Base-by-base conservation (phyloP, 2,329 filamentous ascomycete genomes). In the Cryphonectria nitschkei region DNA sequence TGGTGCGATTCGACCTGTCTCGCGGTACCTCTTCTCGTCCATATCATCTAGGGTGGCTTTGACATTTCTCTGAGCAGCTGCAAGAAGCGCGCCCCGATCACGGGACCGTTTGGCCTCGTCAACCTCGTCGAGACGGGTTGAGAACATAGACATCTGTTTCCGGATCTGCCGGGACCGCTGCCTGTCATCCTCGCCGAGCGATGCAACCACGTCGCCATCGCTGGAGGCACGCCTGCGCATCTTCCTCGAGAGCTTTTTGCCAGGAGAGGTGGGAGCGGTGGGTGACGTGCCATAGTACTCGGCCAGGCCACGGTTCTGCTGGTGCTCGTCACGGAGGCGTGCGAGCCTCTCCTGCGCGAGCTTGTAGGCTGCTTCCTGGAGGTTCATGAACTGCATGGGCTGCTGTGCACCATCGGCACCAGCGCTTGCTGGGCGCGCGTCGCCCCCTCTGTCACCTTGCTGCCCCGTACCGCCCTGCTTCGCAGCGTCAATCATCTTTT, bases 331-430 rank as follows among this genome's bases (percentile, higher is more conserved):
- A 56, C 95, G 89, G 71, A 98, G 89, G 78, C 92, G 95, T 6
- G 93, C 89, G 34, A 98, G 84, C 50, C 94, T 90, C 79, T 97
- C 93, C 70, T 95, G 90, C 0, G 95, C 95, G 68, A 96, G 88
- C 76, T 91, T 94, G 76, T 96, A 94, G 0, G 95, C 95, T 7
- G 92, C 91, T 76, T 97, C 94, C 78, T 98, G 94, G 1, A 98
- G 85, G 73, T 89, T 91, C 73, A 89, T 81, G 73, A 86, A 84
- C 52, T 85, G 83, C 76, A 86, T 87, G 8, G 89, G 82, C 69
- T 88, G 85, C 6, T 76, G 76, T 9, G 5, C 9, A 29, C 78
- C 78, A 34, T 73, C 81, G 72, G 79, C 67, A 13, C 56, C 69
- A 16, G 67, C 50, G 58, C 65, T 68, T 29, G 39, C 77, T 74